Conservation (phyloP, 83 land plant species). For the Picea abies region DNA sequence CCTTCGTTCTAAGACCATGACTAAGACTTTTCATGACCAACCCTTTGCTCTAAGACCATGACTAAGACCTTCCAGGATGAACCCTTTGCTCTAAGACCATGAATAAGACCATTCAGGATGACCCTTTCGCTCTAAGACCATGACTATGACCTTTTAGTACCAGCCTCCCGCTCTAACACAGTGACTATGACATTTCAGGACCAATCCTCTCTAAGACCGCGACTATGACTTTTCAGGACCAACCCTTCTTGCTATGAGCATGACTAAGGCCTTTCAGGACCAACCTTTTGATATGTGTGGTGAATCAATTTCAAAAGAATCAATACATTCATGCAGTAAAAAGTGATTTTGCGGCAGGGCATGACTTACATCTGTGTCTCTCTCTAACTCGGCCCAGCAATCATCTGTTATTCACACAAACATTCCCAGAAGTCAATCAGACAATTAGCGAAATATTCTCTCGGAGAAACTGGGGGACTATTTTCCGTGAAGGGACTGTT, state of each 20-base stretch:
- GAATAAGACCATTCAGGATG: too few species aligned
- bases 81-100: too few species aligned
- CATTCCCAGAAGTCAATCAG: background rate
- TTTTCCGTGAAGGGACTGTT: background rate
- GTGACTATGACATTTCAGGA: too few species aligned
- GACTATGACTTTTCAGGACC: background rate
- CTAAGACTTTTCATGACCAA: background rate
- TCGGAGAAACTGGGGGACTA: background rate
- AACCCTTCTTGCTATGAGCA: background rate
- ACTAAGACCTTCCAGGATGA: too few species aligned
- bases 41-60: too few species aligned
- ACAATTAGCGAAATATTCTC: background rate
- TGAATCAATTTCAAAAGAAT: background rate
- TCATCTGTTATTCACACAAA: conserved; percentile 39
- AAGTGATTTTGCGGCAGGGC: background rate
- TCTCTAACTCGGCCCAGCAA: conserved; percentile 62
- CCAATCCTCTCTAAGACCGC: background rate
- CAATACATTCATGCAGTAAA: background rate
- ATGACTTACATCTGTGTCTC: conserved; percentile 22
- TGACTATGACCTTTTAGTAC: background rate
- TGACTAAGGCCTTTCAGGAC: background rate
- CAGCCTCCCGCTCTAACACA: too few species aligned
- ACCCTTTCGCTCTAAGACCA: too few species aligned
- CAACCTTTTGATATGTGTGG: background rate
- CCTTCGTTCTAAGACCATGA: background rate